Percentiles rank a stretch among this genome's conserved stretches.
Evolutionary conservation across 2,329 filamentous ascomycete species (phyloP).

Genomic region (Fusarium sp.): DNA sequence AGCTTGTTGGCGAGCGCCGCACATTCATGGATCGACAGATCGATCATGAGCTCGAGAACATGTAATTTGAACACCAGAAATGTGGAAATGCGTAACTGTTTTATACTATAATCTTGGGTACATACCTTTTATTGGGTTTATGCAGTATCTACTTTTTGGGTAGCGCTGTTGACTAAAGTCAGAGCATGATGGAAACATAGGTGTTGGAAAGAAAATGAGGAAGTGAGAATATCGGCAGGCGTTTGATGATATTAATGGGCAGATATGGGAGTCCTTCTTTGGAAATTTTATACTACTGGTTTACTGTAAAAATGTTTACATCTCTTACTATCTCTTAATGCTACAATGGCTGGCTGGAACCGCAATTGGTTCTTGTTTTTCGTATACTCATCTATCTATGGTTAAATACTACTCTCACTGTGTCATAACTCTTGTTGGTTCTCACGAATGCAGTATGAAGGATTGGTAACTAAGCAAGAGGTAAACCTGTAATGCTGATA

Average conservation of each 20-base stretch:
- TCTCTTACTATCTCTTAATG: conserved; percentile 38
- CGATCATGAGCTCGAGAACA: conserved; percentile 91
- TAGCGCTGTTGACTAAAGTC: conserved; percentile 18
- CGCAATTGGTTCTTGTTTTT: conserved; percentile 23
- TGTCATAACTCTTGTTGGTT: not conserved
- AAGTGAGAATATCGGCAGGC: conserved; percentile 38
- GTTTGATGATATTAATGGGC: conserved; percentile 37
- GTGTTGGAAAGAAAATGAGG: conserved; percentile 38
- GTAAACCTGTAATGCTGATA: not conserved
- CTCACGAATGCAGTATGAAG: too few species aligned
- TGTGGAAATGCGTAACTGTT: conserved; percentile 14
- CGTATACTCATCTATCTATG: conserved; percentile 27
- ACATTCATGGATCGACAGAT: conserved; percentile 93
- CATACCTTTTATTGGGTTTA: conserved; percentile 39
- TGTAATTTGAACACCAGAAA: conserved; percentile 65
- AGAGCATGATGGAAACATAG: conserved; percentile 19
- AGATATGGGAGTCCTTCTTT: conserved; percentile 42
- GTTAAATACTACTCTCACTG: not conserved
- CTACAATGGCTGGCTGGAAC: conserved; percentile 35
- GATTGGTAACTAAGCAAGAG: not conserved
- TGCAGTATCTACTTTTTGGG: conserved; percentile 15
- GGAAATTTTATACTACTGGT: conserved; percentile 37
- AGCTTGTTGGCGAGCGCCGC: conserved; percentile 85
- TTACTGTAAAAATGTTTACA: conserved; percentile 38
- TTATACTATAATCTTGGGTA: conserved; percentile 38